Conservation (phyloP, 225 moss, liverwort and hornwort species). For the Anthoceros angustus region DNA sequence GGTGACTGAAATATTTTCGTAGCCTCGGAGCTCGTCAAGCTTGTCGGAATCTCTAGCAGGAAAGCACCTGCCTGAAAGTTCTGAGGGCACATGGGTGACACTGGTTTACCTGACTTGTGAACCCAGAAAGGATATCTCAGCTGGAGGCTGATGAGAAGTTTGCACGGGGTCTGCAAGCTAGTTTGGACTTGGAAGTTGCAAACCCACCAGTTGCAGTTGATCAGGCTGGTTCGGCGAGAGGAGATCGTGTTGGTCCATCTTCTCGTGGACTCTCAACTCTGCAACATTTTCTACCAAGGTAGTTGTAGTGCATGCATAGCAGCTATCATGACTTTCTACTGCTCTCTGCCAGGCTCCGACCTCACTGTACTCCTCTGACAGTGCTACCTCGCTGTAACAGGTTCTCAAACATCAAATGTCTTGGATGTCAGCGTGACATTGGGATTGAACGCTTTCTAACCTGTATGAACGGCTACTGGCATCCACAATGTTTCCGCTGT, state of each 20-base stretch:
- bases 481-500: neutral
- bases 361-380: neutral
- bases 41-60: neutral
- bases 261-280: neutral
- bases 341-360: neutral
- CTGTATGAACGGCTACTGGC: conserved; percentile 2
- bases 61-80: neutral
- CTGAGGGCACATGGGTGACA: neutral
- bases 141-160: conserved; percentile 1
- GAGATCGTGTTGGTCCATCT: neutral
- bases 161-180: neutral
- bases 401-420: neutral
- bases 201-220: neutral
- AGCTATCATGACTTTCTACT: too few species aligned
- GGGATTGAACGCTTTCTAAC: neutral
- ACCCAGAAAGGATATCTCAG: neutral
- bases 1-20: neutral
- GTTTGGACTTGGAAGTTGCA: neutral
- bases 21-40: neutral
- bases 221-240: neutral
- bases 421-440: neutral
- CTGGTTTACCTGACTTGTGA: neutral
- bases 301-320: neutral
- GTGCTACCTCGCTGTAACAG: neutral
- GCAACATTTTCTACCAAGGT: neutral